These are phyloP conservation scores for Verticillium dahliae DNA, from an alignment of 2,329 filamentous ascomycete genomes.

Conservation along the genomic window DNA sequence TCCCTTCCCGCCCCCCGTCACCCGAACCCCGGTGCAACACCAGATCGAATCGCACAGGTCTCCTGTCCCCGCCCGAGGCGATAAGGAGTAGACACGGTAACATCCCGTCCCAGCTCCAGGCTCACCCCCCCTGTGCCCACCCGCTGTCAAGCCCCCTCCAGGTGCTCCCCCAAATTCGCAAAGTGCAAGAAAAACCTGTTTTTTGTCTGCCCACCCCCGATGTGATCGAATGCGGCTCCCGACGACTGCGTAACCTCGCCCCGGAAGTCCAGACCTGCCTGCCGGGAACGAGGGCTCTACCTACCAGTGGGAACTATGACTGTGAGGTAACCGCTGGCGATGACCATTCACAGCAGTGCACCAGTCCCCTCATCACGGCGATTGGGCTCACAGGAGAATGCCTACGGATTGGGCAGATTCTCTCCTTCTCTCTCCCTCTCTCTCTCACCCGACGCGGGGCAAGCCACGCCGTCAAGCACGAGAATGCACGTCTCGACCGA, in stretches of 20 bases:
- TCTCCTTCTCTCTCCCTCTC: too few species aligned
- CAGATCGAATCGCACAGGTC: not conserved
- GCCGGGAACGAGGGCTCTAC: not conserved
- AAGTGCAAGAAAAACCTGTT: not conserved
- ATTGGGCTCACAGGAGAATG: too few species aligned
- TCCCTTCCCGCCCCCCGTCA: not conserved
- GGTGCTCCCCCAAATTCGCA: not conserved
- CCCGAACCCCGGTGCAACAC: not conserved
- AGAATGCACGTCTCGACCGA: not conserved
- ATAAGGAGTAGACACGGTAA: constrained; percentile 68
- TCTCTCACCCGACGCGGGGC: not conserved
- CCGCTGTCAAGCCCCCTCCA: not conserved
- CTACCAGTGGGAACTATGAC: not conserved
- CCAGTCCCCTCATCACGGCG: too few species aligned
- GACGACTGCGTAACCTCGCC: not conserved
- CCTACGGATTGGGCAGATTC: too few species aligned
- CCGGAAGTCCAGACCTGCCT: not conserved
- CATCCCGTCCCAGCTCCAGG: constrained; percentile 52
- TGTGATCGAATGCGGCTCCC: not conserved
- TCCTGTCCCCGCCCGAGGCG: constrained; percentile 64
- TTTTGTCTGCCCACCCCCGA: not conserved
- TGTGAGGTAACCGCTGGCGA: not conserved
- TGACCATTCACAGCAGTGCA: not conserved
- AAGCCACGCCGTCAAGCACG: not conserved
- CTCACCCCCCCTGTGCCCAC: constrained; percentile 36